Conservation (phyloP, 805 yeast species). For the Saccharomycopsis fermentans region DNA sequence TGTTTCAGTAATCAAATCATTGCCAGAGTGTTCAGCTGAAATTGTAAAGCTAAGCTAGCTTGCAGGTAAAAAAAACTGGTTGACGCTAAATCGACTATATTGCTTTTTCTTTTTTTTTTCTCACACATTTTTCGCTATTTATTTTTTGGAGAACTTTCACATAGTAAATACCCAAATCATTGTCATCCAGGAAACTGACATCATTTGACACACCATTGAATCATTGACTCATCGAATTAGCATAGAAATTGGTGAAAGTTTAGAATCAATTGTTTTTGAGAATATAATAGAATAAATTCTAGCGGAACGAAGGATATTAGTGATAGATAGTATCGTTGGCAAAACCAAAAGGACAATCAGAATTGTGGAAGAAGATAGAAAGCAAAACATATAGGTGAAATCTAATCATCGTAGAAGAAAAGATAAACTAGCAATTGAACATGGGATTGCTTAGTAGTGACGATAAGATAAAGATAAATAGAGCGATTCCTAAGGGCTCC, state of each 20-base stretch:
- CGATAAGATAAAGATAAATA: slow-evolving; percentile 83
- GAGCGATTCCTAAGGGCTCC: slow-evolving; percentile 79
- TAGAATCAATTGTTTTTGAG: background rate
- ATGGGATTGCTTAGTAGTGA: slow-evolving; percentile 36
- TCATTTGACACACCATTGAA: background rate
- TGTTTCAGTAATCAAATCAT: no score
- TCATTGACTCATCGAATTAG: no score
- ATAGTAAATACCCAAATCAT: no score
- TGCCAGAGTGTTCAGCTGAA: background rate
- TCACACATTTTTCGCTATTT: background rate
- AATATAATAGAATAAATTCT: background rate
- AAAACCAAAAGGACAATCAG: background rate
- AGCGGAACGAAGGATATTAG: background rate
- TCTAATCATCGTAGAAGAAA: background rate
- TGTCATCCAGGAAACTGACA: background rate
- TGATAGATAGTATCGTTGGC: no score
- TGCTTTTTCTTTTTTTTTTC: background rate
- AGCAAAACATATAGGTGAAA: no score
- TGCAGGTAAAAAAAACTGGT: background rate
- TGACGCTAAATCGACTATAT: background rate
- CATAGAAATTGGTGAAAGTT: background rate
- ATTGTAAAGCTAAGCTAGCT: background rate
- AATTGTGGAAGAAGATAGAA: background rate
- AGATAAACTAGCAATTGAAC: background rate
- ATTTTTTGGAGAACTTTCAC: background rate